Conservation (phyloP, 768 basidiomycete genomes). For the Mycena galopus region DNA sequence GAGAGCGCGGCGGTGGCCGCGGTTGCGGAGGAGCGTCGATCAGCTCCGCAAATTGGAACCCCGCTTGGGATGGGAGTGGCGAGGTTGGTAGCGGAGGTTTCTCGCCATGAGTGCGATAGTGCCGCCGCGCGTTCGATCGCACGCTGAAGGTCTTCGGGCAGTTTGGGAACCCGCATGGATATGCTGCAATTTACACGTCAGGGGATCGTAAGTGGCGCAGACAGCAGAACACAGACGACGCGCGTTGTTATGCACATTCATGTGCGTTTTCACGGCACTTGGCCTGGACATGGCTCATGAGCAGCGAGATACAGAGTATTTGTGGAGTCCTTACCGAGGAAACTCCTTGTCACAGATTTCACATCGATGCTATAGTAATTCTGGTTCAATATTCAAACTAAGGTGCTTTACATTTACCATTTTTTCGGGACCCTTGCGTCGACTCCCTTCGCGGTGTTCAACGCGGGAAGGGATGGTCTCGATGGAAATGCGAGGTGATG, state of each 20-base stretch:
- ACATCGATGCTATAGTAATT: conserved; percentile 52
- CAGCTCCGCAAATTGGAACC: conserved; percentile 1
- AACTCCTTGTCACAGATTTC: conserved; percentile 64
- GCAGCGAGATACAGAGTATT: neutral
- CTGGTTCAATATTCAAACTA: neutral
- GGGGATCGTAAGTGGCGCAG: neutral
- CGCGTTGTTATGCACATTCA: conserved; percentile 68
- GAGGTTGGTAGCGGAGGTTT: conserved; percentile 29
- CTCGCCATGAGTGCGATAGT: conserved; percentile 82
- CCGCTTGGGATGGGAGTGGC: neutral
- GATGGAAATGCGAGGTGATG: neutral
- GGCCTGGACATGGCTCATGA: conserved; percentile 50
- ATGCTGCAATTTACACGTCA: conserved; percentile 48
- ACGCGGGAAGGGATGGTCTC: neutral
- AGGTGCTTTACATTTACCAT: conserved; percentile 46
- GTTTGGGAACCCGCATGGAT: conserved; percentile 66
- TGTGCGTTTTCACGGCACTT: conserved; percentile 68
- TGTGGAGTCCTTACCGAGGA: conserved; percentile 54
- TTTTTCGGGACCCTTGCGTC: conserved; percentile 46
- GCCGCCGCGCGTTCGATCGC: conserved; percentile 84
- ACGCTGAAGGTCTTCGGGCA: conserved; percentile 82
- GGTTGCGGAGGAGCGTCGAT: neutral
- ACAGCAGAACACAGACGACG: conserved; percentile 57
- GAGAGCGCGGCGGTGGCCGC: neutral
- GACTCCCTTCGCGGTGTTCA: neutral